A percentile compares a stretch with the other conserved stretches of the same genome.
Conservation (phyloP, 2,329 filamentous ascomycete genomes). For the Xylaria sp. region DNA sequence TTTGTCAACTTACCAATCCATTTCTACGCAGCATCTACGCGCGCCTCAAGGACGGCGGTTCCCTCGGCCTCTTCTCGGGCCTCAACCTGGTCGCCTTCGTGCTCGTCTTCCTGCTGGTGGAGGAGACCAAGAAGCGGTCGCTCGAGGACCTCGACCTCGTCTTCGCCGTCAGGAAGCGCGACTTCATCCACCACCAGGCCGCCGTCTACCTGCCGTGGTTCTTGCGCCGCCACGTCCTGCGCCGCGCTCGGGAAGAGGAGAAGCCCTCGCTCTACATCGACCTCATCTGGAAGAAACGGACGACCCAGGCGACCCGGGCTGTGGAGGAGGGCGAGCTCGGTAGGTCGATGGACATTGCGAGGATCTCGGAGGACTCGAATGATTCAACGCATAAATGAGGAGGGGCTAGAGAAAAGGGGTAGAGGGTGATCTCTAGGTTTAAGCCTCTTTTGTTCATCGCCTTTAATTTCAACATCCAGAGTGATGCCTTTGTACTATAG, state of each 20-base stretch:
- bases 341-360: not conserved
- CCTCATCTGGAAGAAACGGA: slow-evolving; percentile 36
- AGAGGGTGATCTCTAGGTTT: too few species aligned
- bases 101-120: slow-evolving; percentile 48
- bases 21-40: slow-evolving; percentile 29
- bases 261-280: slow-evolving; percentile 41
- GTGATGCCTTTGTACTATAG: not conserved
- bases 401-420: not conserved
- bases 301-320: slow-evolving; percentile 13
- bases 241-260: not conserved
- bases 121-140: slow-evolving; percentile 46
- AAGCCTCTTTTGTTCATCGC: not conserved
- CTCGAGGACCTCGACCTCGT: slow-evolving; percentile 46
- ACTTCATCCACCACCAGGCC: slow-evolving; percentile 43
- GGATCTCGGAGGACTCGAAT: slow-evolving; percentile 18
- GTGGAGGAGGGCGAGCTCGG: not conserved
- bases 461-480: not conserved
- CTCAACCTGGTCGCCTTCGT: slow-evolving; percentile 51
- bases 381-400: slow-evolving; percentile 19
- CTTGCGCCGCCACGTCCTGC: slow-evolving; percentile 31
- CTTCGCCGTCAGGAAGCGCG: slow-evolving; percentile 43
- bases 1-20: slow-evolving; percentile 8
- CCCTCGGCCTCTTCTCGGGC: slow-evolving; percentile 49
- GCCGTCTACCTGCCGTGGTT: slow-evolving; percentile 42
- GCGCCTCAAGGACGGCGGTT: slow-evolving; percentile 37